Evolutionary conservation across 257 asterid genomes (phyloP).

Genomic region (Nicotiana sylvestris): DNA sequence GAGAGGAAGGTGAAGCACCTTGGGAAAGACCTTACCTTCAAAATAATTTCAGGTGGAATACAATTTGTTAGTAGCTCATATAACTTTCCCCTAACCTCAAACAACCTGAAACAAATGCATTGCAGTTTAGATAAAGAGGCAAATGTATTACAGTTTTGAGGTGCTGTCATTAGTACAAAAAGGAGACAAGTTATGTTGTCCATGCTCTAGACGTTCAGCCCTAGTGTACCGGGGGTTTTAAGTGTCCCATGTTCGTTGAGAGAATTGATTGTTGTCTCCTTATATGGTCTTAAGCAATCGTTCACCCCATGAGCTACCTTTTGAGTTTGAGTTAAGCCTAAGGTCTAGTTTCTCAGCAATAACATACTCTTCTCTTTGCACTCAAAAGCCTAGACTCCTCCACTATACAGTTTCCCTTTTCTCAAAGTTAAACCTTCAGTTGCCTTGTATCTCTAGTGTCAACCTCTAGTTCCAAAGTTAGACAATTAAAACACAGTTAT

Average conservation of each 20-base stretch:
- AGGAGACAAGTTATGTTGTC: not conserved
- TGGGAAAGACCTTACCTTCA: slow-evolving; percentile 47
- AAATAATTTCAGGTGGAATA: slow-evolving; percentile 84
- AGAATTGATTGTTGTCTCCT: no score
- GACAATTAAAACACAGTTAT: not conserved
- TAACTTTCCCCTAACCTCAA: slow-evolving; percentile 89
- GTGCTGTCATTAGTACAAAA: not conserved
- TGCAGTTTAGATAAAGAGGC: not conserved
- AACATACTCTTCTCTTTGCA: not conserved
- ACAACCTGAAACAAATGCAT: slow-evolving; percentile 51
- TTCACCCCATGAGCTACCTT: no score
- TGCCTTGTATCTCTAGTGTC: not conserved
- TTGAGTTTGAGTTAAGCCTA: no score
- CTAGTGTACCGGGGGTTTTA: no score
- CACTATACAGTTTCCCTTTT: not conserved
- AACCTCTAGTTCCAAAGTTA: not conserved
- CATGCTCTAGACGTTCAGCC: no score
- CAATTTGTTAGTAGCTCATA: slow-evolving; percentile 90
- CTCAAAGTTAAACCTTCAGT: not conserved
- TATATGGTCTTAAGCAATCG: no score
- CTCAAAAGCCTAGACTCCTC: not conserved
- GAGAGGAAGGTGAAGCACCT: slow-evolving; percentile 13
- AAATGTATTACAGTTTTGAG: not conserved
- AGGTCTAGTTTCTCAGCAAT: not conserved
- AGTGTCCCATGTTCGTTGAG: no score